A percentile compares a stretch with the other conserved stretches of the same genome.
Conservation (phyloP, 495 filamentous ascomycete species). For the Aspergillus sclerotioniger region DNA sequence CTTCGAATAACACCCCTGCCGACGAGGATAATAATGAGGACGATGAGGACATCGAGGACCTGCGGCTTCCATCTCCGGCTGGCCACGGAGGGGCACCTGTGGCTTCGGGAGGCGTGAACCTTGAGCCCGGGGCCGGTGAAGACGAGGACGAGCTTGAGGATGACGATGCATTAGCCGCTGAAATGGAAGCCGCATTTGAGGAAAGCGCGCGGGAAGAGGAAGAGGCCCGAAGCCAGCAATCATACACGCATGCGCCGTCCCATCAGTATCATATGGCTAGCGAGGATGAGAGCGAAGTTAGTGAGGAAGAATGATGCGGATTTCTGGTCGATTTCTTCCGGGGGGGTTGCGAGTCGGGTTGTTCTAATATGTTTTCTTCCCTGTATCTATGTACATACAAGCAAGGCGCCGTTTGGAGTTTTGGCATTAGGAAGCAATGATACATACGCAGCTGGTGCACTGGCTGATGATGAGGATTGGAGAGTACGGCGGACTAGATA, state of each 20-base stretch:
- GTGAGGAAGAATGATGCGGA: conserved; percentile 44
- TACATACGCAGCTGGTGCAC: not conserved
- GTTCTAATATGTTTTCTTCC: not conserved
- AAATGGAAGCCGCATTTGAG: conserved; percentile 52
- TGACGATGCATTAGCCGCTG: conserved; percentile 43
- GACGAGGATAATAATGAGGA: conserved; percentile 34
- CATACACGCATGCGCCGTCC: conserved; percentile 25
- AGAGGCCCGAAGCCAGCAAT: conserved; percentile 35
- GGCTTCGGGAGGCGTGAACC: not conserved
- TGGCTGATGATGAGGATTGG: not conserved
- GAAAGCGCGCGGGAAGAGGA: conserved; percentile 40
- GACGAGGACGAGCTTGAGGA: conserved; percentile 32
- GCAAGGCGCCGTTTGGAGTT: conserved; percentile 12
- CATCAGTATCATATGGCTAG: conserved; percentile 37
- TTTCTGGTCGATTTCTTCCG: no score
- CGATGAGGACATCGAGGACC: conserved; percentile 41
- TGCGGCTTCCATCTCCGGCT: conserved; percentile 42
- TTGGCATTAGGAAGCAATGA: not conserved
- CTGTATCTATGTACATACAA: not conserved
- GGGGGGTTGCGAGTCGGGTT: conserved; percentile 11
- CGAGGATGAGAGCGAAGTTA: conserved; percentile 51
- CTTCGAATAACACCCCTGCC: conserved; percentile 38
- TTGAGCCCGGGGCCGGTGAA: conserved; percentile 9
- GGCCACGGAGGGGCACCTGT: conserved; percentile 20
- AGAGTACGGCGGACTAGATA: no score